Base-by-base conservation (phyloP, 495 filamentous ascomycete species). In the Hamigera avellanea region DNA sequence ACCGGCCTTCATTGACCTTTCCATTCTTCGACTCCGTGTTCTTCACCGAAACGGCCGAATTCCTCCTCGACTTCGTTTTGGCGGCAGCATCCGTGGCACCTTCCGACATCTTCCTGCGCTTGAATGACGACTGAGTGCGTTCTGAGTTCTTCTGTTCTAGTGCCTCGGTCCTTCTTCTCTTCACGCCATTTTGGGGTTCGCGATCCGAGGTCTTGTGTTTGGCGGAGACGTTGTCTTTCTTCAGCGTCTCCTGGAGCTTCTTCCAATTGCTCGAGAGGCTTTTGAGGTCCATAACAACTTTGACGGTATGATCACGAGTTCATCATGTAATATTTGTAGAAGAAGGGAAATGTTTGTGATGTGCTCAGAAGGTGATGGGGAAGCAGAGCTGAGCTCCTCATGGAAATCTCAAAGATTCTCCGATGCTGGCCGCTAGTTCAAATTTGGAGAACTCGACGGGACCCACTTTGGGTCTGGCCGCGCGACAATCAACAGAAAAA, bases 241-340 rank as follows among this genome's bases (percentile, higher is more conserved):
- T 73, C 36, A 83, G 59, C 25, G 67, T 70, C 41, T 61, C 72
- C 66, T 83, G 78, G 39, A 85, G 67, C 56, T 76, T 83, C 50
- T 82, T 80, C 80, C 80, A 86, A 60, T 86, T 86, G 40, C 60
- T 63, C 39, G 69, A 73, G 26, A 73, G 59, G 27, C 46, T 51
- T 37, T 61, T 57, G 16, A 61, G 30, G 38, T 72, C 65, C 65
- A 70, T 67, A 32, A 12, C 39, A 38, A 9, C 29, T 28, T 37
- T 3, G 17, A 3, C 17, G n/a, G 3, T 16, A 3, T 16, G 14
- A n/a, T 33, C 17, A 33, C n/a, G 59, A 32, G 36, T 71, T 62
- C 64, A 70, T 67, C 27, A 29, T 15, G 19, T n/a, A 35, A 32
- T 30, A 36, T 29, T 34, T 26, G 7, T 15, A 35, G 14, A 37